Evolutionary conservation across 192 early-diverging fungal genomes (phyloP), one percentile per base, ranked within the genome.

Genomic region (Coemansia sp.): DNA sequence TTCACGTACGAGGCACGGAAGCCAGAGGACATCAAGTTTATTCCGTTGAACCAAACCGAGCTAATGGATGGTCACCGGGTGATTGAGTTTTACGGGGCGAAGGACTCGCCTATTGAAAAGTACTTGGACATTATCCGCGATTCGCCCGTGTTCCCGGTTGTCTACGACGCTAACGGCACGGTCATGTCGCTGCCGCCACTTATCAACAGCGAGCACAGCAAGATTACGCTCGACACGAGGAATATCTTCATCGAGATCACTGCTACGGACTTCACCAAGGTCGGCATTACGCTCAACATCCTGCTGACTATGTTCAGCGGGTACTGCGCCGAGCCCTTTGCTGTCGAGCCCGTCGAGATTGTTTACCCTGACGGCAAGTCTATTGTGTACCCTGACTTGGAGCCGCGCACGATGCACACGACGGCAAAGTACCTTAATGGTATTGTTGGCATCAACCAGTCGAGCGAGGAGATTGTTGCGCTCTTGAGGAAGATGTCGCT

Each of bases 221-320:
- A 99, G 86, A 99, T 99, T 78, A 92, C 88, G 24, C 83, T 97
- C 41, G 85, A 91, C 38, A 98, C 98, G 50, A 94, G 91, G 83
- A 98, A 99, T 71, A 92, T 99, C 43, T 92, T 99, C 60, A 97
- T 99, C 80, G 98, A 99, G 86, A 93, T 92, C 78, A 99, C 98
- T 6, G 98, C 95, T 24, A 98, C 96, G 24, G 97, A 98, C 82
- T 69, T 94, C 70, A 95, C 92, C 73, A 99, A 98, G 88, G 96
- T 90, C 68, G 91, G 94, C 68, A 90, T 93, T 68, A 96, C 94
- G 34, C 88, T 99, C 43, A 97, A 98, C 78, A 97, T 95, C 50
- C 78, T 99, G 66, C 87, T 96, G 64, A 87, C 95, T 52, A 99
- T 97, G 94, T 99, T 96, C 86, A 97, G 95, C 52, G 85, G 90